Evolutionary conservation across 108 stramenopile species (phyloP).

Genomic region (Fistulifera pelliculosa): DNA sequence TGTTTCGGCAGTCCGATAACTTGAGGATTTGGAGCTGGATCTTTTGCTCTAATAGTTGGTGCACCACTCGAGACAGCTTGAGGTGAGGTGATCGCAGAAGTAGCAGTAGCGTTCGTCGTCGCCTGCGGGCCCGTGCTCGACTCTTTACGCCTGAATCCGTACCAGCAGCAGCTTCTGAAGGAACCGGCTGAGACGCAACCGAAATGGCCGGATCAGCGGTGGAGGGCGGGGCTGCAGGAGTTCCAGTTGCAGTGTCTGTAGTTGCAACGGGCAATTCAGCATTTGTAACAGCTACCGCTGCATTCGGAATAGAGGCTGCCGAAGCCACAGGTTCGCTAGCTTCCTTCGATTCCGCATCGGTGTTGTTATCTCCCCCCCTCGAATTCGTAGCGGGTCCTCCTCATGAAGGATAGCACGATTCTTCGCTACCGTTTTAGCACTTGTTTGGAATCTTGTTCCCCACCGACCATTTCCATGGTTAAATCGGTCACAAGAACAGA

Average conservation of each 20-base stretch:
- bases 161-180: no score
- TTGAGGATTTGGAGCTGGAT: conserved; percentile 6
- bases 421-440: background rate
- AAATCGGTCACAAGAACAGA: conserved; percentile 26
- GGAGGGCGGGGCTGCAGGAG: background rate
- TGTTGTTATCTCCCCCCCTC: conserved; percentile 25
- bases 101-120: background rate
- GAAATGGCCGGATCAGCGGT: no score
- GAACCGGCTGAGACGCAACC: no score
- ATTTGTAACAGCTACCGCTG: conserved; percentile 1
- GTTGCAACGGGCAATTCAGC: background rate
- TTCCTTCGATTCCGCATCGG: conserved; percentile 4
- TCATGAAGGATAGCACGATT: background rate
- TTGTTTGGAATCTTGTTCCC: background rate
- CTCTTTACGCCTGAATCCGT: no score
- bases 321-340: background rate
- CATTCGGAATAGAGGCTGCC: background rate
- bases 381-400: conserved; percentile 20
- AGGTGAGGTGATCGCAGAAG: background rate
- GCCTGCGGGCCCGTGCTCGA: no score
- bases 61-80: background rate
- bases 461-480: conserved; percentile 3
- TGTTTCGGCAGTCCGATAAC: conserved; percentile 24
- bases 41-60: conserved; percentile 1
- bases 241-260: conserved; percentile 5